These are phyloP conservation scores for Fusarium nodosum DNA, from an alignment of 2,329 filamentous ascomycete species.

Conservation along the genomic window DNA sequence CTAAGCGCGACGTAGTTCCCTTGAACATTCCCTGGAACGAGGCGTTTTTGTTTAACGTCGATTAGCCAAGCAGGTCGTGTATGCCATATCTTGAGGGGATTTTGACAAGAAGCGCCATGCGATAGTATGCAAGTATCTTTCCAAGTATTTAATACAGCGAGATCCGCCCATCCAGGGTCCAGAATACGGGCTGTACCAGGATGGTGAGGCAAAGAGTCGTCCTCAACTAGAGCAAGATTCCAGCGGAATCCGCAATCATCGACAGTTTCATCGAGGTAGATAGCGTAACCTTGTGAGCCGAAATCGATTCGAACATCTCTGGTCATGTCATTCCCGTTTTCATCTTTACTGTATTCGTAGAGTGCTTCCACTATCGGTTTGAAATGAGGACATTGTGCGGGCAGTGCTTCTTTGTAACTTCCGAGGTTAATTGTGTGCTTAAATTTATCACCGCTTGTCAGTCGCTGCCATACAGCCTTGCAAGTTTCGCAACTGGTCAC, in stretches of 20 bases:
- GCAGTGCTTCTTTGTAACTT: background rate
- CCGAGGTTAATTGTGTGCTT: background rate
- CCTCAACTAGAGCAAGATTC: background rate
- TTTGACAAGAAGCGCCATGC: background rate
- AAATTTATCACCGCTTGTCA: background rate
- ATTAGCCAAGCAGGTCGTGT: conserved; percentile 17
- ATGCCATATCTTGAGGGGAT: conserved; percentile 19
- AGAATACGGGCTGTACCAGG: background rate
- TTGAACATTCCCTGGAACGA: background rate
- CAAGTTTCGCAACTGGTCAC: background rate
- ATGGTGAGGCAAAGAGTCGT: background rate
- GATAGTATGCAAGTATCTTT: background rate
- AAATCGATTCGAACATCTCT: background rate
- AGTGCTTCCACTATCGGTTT: background rate
- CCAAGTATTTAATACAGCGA: background rate
- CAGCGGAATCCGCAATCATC: fast-evolving
- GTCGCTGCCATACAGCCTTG: background rate
- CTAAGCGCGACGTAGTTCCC: conserved; percentile 14
- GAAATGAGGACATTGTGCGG: background rate
- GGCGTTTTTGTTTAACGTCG: background rate
- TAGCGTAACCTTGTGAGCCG: fast-evolving
- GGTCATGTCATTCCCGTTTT: background rate
- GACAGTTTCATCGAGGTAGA: background rate
- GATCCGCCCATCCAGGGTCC: background rate
- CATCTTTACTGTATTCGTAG: background rate